Percentiles rank a stretch among this genome's conserved stretches.
Evolutionary conservation across 2,329 filamentous ascomycete genomes (phyloP).

Genomic region (Plenodomus lindquistii): DNA sequence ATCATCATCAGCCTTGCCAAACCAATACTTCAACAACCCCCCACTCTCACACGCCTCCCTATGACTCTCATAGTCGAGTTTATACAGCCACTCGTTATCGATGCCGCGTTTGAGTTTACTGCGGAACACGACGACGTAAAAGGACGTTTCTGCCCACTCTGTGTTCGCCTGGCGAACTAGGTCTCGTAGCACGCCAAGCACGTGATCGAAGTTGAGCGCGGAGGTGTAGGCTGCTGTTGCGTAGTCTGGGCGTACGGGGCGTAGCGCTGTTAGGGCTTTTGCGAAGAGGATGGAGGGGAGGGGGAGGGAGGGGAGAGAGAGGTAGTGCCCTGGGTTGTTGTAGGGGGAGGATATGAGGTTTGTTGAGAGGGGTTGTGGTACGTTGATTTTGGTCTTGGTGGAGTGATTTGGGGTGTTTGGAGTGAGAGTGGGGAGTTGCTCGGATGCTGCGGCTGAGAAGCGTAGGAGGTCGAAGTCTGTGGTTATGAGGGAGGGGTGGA

Average conservation of each 20-base stretch:
- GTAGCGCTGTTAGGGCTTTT: constrained; percentile 68
- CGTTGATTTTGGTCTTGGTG: not conserved
- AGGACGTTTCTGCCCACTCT: constrained; percentile 64
- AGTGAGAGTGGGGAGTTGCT: constrained; percentile 22
- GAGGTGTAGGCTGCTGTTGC: constrained; percentile 73
- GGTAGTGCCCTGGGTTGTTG: constrained; percentile 68
- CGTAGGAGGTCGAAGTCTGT: constrained; percentile 38
- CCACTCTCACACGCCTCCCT: constrained; percentile 77
- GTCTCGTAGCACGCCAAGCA: constrained; percentile 62
- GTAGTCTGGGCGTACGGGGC: constrained; percentile 69
- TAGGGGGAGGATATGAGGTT: constrained; percentile 76
- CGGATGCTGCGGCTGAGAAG: constrained; percentile 38
- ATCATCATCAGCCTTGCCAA: constrained; percentile 71
- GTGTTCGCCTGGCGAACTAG: constrained; percentile 54
- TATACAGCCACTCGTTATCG: constrained; percentile 68
- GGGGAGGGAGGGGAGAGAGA: constrained; percentile 71
- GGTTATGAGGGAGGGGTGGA: constrained; percentile 30
- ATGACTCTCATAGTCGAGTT: constrained; percentile 78
- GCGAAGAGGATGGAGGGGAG: constrained; percentile 70
- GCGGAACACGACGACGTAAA: constrained; percentile 85
- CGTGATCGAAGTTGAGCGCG: constrained; percentile 75
- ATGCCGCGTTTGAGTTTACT: constrained; percentile 70
- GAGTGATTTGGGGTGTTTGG: not conserved
- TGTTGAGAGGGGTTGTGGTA: constrained; percentile 19
- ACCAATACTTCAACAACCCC: constrained; percentile 92